A percentile compares a stretch with the other conserved stretches of the same genome.
These are phyloP conservation scores for Scheffersomyces segobiensis DNA, from an alignment of 1,139 yeast species.

Conservation along the genomic window DNA sequence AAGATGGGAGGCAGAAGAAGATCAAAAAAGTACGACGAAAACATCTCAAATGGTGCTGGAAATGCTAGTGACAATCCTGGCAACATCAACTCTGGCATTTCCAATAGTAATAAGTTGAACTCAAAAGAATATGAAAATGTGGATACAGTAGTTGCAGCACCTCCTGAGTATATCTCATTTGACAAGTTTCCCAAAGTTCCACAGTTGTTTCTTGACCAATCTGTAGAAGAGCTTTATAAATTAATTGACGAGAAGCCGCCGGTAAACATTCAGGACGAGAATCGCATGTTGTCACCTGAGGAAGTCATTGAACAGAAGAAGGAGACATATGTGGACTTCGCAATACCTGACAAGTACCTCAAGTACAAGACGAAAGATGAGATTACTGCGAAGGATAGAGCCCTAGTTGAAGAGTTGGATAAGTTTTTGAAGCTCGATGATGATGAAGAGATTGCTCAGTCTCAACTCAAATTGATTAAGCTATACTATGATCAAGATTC, in stretches of 20 bases:
- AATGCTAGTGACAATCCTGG: background rate
- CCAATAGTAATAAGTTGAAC: background rate
- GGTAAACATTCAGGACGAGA: background rate
- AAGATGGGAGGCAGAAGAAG: background rate
- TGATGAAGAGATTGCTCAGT: constrained; percentile 25
- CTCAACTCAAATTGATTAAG: constrained; percentile 27
- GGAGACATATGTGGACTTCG: constrained; percentile 24
- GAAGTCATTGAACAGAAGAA: constrained; percentile 1
- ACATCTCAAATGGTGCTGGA: background rate
- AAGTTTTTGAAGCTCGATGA: constrained; percentile 25
- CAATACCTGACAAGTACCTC: constrained; percentile 32
- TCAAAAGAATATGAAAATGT: background rate
- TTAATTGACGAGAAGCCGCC: constrained; percentile 13
- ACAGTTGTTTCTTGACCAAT: constrained; percentile 14
- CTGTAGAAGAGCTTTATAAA: constrained; percentile 20
- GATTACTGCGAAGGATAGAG: constrained; percentile 26
- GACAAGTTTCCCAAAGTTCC: constrained; percentile 35
- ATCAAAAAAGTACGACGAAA: background rate
- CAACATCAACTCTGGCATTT: background rate
- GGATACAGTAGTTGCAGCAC: constrained; percentile 1
- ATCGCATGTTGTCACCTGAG: constrained; percentile 5
- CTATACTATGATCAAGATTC: constrained; percentile 31
- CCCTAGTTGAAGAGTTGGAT: constrained; percentile 28
- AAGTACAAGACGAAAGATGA: constrained; percentile 22
- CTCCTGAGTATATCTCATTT: constrained; percentile 22